Evolutionary conservation across 805 yeast species (phyloP).

Genomic region (Schizosaccharomyces lindneri): DNA sequence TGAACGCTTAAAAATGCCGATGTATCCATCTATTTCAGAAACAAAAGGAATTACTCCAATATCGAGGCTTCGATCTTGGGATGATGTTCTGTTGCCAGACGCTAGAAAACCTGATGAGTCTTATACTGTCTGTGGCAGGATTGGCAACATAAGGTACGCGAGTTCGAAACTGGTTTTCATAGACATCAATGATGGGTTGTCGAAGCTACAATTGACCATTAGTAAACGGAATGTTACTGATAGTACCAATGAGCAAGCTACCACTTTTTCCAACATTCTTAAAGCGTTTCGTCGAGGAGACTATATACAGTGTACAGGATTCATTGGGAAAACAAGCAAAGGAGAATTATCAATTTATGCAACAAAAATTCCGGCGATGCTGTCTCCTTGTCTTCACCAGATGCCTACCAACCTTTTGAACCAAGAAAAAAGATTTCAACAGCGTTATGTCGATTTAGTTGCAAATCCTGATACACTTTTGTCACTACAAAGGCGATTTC

Average conservation of each 20-base stretch:
- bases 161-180: too few relatives aligned
- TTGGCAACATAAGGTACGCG: too few relatives aligned
- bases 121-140: too few relatives aligned
- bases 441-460: slow-evolving; percentile 51
- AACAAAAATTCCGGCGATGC: slow-evolving; percentile 22
- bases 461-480: slow-evolving; percentile 29
- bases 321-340: slow-evolving; percentile 47
- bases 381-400: slow-evolving; percentile 46
- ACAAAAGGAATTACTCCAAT: too few relatives aligned
- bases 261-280: neutral
- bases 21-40: too few relatives aligned
- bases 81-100: too few relatives aligned
- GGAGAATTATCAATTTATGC: slow-evolving; percentile 58
- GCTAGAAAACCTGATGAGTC: too few relatives aligned
- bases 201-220: too few relatives aligned
- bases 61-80: too few relatives aligned
- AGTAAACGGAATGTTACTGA: neutral
- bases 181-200: too few relatives aligned
- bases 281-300: neutral
- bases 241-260: neutral
- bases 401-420: slow-evolving; percentile 41
- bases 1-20: too few relatives aligned
- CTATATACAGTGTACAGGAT: slow-evolving; percentile 27
- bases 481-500: slow-evolving; percentile 25
- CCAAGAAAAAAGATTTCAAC: slow-evolving; percentile 29